Base-by-base conservation (phyloP, 768 basidiomycete genomes). In the Tremella fuciformis region DNA sequence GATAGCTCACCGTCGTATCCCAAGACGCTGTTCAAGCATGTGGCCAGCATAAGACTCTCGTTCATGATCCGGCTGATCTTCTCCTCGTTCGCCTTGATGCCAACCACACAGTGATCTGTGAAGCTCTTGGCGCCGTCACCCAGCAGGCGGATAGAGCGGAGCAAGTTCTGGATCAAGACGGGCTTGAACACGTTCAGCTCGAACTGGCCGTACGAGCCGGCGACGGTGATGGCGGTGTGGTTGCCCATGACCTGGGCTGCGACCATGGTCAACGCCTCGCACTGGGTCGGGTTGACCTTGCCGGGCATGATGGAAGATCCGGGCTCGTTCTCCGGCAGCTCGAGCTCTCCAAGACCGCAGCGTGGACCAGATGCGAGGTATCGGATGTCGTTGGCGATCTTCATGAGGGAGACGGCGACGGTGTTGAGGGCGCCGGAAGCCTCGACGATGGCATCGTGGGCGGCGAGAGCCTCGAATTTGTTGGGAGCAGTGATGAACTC, bases 111-210 rank as follows among this genome's bases (percentile, higher is more conserved):
- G 81, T 99, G 88, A 81, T 89, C 89, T 58, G 91, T 97, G 80
- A 98, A 94, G 47, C 92, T 96, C 39, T 91, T 86, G 25, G 90
- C 70, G 85, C 94, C 96, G 78, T 98, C 96, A 60, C 89, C 84
- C 53, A 98, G 81, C 53, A 99, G 81, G 19, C 94, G 87, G 71
- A 98, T 93, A 77, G 90, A 92, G 78, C 94, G 93, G 53, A 98
- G 80, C 26, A 99, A 88, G 78, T 96, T 98, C 82, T 93, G 96
- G 79, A 94, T 94, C 69, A 98, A 88, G 61, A 98, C 91, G 47
- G 96, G 96, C 81, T 99, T 99, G 83, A 97, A 99, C 15, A 98
- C 96, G 79, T 99, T 99, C 72, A 99, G 80, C 90, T 99, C 96
- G 73, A 99, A 98, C 75, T 98, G 96, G 41, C 96, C 96, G 73